Base-by-base conservation (phyloP, 148 eudicot species). In the Rhododendron vialii region DNA sequence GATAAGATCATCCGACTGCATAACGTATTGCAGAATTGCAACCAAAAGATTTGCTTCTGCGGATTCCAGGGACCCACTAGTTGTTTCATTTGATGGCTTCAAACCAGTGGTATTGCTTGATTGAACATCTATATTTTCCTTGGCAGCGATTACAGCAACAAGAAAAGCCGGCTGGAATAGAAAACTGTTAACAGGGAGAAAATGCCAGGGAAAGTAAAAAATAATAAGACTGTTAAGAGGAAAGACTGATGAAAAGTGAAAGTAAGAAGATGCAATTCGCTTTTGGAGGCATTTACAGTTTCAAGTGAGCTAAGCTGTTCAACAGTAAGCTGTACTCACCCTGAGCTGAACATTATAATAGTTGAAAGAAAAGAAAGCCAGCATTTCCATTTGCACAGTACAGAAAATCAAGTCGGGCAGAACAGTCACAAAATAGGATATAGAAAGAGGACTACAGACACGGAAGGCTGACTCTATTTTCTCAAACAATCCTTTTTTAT, bases 161-260 rank as follows among this genome's bases (percentile, higher is more conserved):
- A 95, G 88, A 84, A 94, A 94, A 83, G 98, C 95, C 85, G 99
- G 96, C 99, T 98, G 94, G 91, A 86, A 51, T 53, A 82, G 55
- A 12, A 86, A 67, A 84, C 30, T 11, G 41, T 61, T 30, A 87
- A 51, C n/a, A 51, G 61, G 51, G n/a, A 77, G 12, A 59, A 7
- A 61, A 55, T 48, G 69, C 57, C 83, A 41, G 80, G 20, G 80
- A 28, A 47, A 28, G 35, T 36, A 86, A 38, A 81, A 53, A 75
- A 18, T 20, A 7, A 79, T 13, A 53, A 28, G 3, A 15, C 50
- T 51, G 51, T 61, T 35, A 71, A 82, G 28, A 26, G 28, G 36
- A 47, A 71, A 57, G 65, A 65, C 35, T 57, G 63, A 74, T 47
- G 18, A 30, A 28, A n/a, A 77, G 28, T 17, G 45, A 28, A 76